Percentiles rank a stretch among this genome's conserved stretches.
phyloP scores from a whole-genome alignment of 2,329 filamentous ascomycete genomes.

The Ascochyta koolunga region DNA sequence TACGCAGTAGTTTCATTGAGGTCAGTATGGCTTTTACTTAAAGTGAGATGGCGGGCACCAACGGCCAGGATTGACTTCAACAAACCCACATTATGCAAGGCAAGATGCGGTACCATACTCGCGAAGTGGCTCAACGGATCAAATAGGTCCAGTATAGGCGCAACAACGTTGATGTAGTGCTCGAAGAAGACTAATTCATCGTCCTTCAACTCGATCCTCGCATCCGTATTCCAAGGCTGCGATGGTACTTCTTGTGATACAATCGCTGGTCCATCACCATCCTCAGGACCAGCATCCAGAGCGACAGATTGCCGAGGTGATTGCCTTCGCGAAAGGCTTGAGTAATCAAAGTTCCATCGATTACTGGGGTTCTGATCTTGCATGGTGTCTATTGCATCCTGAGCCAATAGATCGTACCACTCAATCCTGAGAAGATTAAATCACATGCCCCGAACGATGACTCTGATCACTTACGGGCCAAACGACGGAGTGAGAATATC shows the following conservation, averaged over 20 bases:
- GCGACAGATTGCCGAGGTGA: constrained; percentile 32
- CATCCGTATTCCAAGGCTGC: constrained; percentile 33
- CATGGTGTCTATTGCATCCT: constrained; percentile 48
- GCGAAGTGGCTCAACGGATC: constrained; percentile 49
- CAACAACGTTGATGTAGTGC: constrained; percentile 47
- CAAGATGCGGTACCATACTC: constrained; percentile 42
- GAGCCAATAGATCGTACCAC: constrained; percentile 56
- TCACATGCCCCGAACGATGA: not conserved
- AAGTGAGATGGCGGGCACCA: constrained; percentile 57
- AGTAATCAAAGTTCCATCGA: constrained; percentile 50
- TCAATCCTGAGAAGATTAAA: constrained; percentile 33
- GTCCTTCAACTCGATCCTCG: constrained; percentile 35
- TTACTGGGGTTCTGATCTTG: constrained; percentile 38
- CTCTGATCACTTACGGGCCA: constrained; percentile 40
- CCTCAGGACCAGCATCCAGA: constrained; percentile 34
- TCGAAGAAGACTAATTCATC: constrained; percentile 49
- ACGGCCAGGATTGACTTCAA: constrained; percentile 64
- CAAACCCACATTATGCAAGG: constrained; percentile 61
- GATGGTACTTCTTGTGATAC: constrained; percentile 12
- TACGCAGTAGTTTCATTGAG: constrained; percentile 33
- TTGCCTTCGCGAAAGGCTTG: constrained; percentile 50
- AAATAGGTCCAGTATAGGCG: constrained; percentile 52
- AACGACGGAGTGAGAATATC: constrained; percentile 46
- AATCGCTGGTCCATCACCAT: constrained; percentile 7
- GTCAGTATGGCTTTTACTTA: constrained; percentile 38